Base-by-base conservation (phyloP, 73 alveolate species). In the Diophrys sp. region DNA sequence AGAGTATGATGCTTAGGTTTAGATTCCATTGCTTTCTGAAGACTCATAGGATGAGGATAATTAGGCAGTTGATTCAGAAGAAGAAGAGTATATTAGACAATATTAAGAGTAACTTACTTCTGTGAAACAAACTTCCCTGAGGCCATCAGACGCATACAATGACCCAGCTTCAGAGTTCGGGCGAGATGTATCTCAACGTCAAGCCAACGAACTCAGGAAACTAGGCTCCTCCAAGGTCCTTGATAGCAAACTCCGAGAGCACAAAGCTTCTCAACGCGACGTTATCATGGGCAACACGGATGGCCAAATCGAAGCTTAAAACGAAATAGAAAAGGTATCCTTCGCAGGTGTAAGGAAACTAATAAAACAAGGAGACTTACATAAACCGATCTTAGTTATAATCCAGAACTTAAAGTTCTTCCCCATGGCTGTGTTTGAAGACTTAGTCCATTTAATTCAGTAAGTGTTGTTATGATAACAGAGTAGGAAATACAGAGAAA, bases 401-500 rank as follows among this genome's bases (percentile, higher is more conserved):
- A 44, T 44, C 62, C 18, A 44, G 62, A 44, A 44, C 18, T 44
- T 44, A 18, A 44, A 44, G 62, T 44, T 11, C n/a, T 44, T 44
- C 18, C 18, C 62, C 18, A 44, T 44, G 62, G 18, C 62, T 11
- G 62, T 44, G 18, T 44, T 44, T 44, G 62, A 44, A 44, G 62
- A 44, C 18, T 44, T 44, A 18, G 62, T 44, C 18, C 62, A 44
- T 44, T 44, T 44, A 18, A 5, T 44, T 11, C 62, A 44, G 62
- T 44, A 44, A 44, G 62, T 44, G 18, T 11, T 18, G 18, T 11
- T 44, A 18, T 18, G 5, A 11, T 44, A 80, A 27, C 11, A 70
- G 25, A 31, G 54, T 27, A 33, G 73, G 30, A 80, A 80, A 34
- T 80, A 71, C 54, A 80, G 88, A 72, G 5, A 44, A 18, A 25